These are phyloP conservation scores for Auricularia heimuer DNA, from an alignment of 768 basidiomycete species.

Conservation along the genomic window DNA sequence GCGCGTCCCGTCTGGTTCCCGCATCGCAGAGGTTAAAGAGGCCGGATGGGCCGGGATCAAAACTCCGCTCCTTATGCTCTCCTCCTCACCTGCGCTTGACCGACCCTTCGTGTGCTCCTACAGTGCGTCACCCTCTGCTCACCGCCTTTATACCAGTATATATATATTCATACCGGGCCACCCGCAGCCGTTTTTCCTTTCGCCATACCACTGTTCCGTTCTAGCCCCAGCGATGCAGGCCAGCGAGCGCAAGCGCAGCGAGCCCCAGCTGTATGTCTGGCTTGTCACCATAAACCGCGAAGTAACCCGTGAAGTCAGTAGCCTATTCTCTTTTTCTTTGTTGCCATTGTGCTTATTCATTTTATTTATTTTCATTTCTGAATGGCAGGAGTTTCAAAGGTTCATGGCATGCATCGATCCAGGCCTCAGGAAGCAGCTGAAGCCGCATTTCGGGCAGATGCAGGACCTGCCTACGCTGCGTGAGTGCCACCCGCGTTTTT, in stretches of 20 bases:
- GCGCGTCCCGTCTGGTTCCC: neutral
- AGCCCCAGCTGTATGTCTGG: slow-evolving; percentile 1
- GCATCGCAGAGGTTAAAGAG: neutral
- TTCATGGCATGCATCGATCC: neutral
- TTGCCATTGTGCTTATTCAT: neutral
- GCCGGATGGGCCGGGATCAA: neutral
- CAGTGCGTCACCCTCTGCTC: neutral
- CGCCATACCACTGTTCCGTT: neutral
- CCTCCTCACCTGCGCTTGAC: neutral
- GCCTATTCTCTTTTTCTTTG: neutral
- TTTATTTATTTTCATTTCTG: neutral
- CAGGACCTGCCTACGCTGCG: neutral
- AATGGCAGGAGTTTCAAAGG: neutral
- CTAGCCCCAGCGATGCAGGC: neutral
- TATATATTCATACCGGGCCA: neutral
- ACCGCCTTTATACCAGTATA: neutral
- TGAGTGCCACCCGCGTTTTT: neutral
- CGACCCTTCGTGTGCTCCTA: neutral
- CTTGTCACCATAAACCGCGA: slow-evolving; percentile 1
- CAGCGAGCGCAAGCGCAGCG: neutral
- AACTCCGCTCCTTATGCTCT: neutral
- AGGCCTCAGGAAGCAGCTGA: neutral
- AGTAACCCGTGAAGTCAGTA: neutral
- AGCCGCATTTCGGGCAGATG: neutral
- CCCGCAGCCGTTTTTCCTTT: neutral